phyloP scores from a whole-genome alignment of 1,284 basidiomycete species.

The Ganoderma leucocontextum region DNA sequence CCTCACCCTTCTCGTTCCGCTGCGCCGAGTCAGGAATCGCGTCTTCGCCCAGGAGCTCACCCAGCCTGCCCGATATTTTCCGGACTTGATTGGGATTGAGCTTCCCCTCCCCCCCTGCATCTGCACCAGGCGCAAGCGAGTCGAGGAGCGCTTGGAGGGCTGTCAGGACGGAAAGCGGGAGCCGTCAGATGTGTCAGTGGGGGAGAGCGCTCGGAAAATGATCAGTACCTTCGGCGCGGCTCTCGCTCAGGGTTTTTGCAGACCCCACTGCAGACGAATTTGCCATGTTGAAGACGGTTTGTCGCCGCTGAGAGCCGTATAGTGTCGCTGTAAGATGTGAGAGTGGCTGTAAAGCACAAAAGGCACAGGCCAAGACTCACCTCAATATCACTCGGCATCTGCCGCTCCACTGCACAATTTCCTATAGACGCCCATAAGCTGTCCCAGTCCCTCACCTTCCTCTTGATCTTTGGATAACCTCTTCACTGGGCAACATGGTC shows the following conservation, averaged over 20 bases:
- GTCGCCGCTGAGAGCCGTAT: not conserved
- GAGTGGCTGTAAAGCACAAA: not conserved
- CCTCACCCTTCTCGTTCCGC: constrained; percentile 68
- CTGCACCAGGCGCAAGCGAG: constrained; percentile 51
- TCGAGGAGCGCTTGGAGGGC: constrained; percentile 61
- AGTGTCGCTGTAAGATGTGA: not conserved
- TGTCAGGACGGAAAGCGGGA: constrained; percentile 34
- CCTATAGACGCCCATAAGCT: constrained; percentile 29
- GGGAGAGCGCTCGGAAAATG: constrained; percentile 12
- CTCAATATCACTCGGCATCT: constrained; percentile 23
- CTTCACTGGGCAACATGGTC: constrained; percentile 56
- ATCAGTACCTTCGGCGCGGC: constrained; percentile 44
- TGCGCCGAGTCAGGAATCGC: constrained; percentile 43
- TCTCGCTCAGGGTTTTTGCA: constrained; percentile 40
- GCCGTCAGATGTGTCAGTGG: constrained; percentile 29
- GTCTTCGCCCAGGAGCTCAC: constrained; percentile 64
- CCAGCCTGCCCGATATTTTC: constrained; percentile 66
- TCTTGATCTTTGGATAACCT: constrained; percentile 4
- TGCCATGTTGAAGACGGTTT: constrained; percentile 20
- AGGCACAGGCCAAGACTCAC: not conserved
- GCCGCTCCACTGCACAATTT: constrained; percentile 33
- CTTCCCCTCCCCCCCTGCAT: constrained; percentile 40
- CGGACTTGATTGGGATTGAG: constrained; percentile 58
- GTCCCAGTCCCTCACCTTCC: constrained; percentile 13
- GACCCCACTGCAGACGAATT: constrained; percentile 27